Percentiles rank a stretch among this genome's conserved stretches.
Conservation (phyloP, 1,284 basidiomycete genomes). For the Thelephora terrestris region DNA sequence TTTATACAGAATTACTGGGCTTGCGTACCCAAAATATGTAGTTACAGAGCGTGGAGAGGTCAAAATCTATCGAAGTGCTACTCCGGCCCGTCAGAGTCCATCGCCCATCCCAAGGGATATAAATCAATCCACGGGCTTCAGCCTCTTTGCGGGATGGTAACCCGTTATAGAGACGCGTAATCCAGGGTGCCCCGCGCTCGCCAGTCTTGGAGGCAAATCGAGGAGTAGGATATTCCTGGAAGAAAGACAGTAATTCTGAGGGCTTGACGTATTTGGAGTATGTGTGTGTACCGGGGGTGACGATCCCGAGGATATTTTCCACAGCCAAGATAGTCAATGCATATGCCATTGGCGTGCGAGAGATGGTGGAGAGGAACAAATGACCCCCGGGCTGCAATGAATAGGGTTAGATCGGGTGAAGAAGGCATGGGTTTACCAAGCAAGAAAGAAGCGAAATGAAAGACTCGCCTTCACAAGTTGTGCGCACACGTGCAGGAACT, state of each 20-base stretch:
- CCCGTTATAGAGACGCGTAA: slow-evolving; percentile 34
- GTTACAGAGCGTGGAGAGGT: slow-evolving; percentile 43
- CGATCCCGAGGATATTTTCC: slow-evolving; percentile 76
- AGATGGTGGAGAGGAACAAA: slow-evolving; percentile 93
- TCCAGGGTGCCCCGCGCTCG: slow-evolving; percentile 25
- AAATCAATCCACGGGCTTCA: slow-evolving; percentile 76
- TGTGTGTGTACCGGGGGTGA: slow-evolving; percentile 87
- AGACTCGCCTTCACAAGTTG: slow-evolving; percentile 71
- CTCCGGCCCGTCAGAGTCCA: slow-evolving; percentile 64
- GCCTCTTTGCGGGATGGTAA: slow-evolving; percentile 54
- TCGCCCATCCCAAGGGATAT: slow-evolving; percentile 63
- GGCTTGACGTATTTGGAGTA: slow-evolving; percentile 89
- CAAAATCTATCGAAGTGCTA: slow-evolving; percentile 38
- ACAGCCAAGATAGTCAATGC: slow-evolving; percentile 87
- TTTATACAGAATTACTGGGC: slow-evolving; percentile 23
- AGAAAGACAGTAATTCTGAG: slow-evolving; percentile 79
- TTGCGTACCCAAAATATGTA: slow-evolving; percentile 77
- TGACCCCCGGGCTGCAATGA: slow-evolving; percentile 80
- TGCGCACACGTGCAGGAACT: slow-evolving; percentile 76
- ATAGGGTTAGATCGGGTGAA: background rate
- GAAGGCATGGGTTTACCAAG: background rate
- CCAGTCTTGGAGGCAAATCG: slow-evolving; percentile 14
- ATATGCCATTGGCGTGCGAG: slow-evolving; percentile 86
- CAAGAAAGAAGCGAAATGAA: background rate
- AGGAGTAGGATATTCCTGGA: slow-evolving; percentile 49